Percentiles rank a stretch among this genome's conserved stretches.
phyloP scores from a whole-genome alignment of 768 basidiomycete species.

The Lactarius sanguifluus region DNA sequence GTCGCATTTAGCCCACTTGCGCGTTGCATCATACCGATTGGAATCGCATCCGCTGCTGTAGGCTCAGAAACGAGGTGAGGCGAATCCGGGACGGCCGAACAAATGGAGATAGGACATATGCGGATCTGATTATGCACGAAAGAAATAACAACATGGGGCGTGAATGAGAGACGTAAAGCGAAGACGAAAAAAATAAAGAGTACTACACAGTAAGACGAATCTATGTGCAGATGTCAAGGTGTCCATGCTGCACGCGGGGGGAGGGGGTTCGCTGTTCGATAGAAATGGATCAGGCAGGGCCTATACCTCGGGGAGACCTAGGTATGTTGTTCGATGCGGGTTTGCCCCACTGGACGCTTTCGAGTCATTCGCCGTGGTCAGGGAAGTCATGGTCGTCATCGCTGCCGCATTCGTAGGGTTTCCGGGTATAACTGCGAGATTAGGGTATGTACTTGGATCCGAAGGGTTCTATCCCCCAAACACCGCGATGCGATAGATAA shows the following conservation, averaged over 20 bases:
- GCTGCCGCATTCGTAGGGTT: neutral
- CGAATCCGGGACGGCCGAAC: neutral
- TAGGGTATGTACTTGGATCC: conserved; percentile 12
- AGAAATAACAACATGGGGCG: neutral
- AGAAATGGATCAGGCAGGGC: neutral
- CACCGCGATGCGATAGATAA: neutral
- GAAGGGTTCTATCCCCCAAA: conserved; percentile 1
- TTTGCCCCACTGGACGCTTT: neutral
- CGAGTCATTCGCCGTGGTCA: too few relatives aligned
- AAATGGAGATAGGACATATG: neutral
- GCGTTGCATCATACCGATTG: neutral
- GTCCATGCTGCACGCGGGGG: neutral
- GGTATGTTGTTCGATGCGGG: neutral
- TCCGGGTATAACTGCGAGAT: neutral
- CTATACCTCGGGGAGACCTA: conserved; percentile 7
- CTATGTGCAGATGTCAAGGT: neutral
- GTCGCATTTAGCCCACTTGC: neutral
- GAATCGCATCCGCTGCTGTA: neutral
- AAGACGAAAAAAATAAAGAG: neutral
- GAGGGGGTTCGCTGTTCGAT: neutral
- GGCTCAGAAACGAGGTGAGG: neutral
- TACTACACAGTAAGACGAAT: neutral
- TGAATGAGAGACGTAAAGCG: neutral
- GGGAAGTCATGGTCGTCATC: neutral
- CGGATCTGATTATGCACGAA: neutral